phyloP scores from a whole-genome alignment of 129 eudicot genomes.

The Tagetes erecta region DNA sequence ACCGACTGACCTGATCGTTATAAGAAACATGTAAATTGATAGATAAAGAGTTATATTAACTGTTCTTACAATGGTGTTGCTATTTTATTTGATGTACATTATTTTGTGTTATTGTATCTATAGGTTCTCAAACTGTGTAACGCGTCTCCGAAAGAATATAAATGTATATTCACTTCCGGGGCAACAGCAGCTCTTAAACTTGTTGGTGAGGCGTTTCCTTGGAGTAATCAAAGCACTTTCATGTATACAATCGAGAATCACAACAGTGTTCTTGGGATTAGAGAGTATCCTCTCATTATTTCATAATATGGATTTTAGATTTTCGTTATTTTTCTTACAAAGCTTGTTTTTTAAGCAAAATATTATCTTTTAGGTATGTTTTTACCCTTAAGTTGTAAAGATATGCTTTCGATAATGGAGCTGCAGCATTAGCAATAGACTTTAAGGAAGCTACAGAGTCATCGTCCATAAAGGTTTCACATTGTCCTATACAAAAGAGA shows the following conservation, averaged over 20 bases:
- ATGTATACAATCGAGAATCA: constrained; percentile 94
- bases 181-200: constrained; percentile 95
- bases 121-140: constrained; percentile 80
- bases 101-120: neutral
- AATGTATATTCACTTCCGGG: constrained; percentile 90
- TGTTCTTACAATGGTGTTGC: neutral
- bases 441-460: constrained; percentile 47
- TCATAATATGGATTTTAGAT: neutral
- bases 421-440: constrained; percentile 72
- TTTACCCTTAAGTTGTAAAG: constrained; percentile 51
- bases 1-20: neutral
- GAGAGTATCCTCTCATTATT: constrained; percentile 71
- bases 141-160: constrained; percentile 86
- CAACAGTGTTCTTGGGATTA: constrained; percentile 93
- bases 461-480: constrained; percentile 50
- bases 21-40: neutral
- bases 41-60: neutral
- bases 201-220: constrained; percentile 97
- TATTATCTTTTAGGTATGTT: neutral
- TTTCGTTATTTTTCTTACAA: neutral
- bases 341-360: neutral
- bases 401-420: constrained; percentile 79
- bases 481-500: constrained; percentile 54
- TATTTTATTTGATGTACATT: neutral
- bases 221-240: constrained; percentile 73